Conservation (phyloP, 345 rosid species). For the Eucalyptus erythrocorys region DNA sequence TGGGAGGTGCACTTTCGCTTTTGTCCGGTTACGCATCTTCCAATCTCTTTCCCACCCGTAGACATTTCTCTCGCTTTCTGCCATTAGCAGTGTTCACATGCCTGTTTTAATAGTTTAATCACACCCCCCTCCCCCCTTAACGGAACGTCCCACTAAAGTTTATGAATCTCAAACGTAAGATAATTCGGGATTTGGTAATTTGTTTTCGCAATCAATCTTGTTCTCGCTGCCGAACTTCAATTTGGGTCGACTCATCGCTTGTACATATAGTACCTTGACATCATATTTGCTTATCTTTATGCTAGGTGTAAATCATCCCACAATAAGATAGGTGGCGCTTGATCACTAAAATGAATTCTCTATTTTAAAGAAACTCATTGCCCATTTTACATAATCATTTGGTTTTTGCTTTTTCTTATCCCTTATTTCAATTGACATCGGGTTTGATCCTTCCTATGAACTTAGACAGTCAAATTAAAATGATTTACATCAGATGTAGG, state of each 20-base stretch:
- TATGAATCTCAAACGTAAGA: neutral
- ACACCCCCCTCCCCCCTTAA: neutral
- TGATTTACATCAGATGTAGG: neutral
- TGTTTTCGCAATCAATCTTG: neutral
- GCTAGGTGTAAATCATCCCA: accelerated
- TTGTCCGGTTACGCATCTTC: neutral
- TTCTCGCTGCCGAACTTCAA: neutral
- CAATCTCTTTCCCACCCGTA: neutral
- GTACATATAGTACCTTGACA: accelerated
- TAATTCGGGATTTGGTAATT: neutral
- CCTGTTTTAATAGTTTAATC: neutral
- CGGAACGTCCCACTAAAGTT: neutral
- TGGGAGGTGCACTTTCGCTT: neutral
- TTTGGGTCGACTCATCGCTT: neutral
- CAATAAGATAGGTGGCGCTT: accelerated
- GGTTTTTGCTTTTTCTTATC: neutral
- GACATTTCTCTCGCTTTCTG: neutral
- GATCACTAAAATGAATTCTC: accelerated
- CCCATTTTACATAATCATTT: neutral
- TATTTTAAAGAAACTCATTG: neutral
- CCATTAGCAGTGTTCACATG: neutral
- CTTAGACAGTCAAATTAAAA: neutral
- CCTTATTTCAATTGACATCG: accelerated
- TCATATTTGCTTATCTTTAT: neutral
- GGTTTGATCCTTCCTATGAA: neutral